Percentiles rank a stretch among this genome's conserved stretches.
Evolutionary conservation across 2,329 filamentous ascomycete genomes (phyloP).

Genomic region (Purpureocillium takamizusanense): DNA sequence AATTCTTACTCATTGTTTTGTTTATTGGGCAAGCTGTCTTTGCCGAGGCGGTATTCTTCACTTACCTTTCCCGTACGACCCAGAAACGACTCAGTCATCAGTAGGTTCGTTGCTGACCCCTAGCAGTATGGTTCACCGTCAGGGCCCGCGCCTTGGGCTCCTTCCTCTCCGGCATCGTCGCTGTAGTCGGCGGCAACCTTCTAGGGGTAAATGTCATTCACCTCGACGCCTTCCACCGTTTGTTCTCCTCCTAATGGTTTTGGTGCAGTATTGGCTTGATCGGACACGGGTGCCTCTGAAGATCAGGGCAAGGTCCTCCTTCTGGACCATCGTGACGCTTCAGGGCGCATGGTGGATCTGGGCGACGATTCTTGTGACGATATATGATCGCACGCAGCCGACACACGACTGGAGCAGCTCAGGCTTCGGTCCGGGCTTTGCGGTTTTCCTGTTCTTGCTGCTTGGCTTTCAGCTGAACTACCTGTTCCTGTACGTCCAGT

Average conservation of each 20-base stretch:
- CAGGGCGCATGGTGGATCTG: conserved; percentile 68
- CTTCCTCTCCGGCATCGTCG: conserved; percentile 60
- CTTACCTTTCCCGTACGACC: conserved; percentile 38
- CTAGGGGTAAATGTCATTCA: conserved; percentile 40
- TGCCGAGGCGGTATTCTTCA: conserved; percentile 64
- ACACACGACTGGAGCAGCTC: conserved; percentile 56
- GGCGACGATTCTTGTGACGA: conserved; percentile 56
- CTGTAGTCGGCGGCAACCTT: conserved; percentile 55
- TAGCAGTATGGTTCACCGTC: conserved; percentile 57
- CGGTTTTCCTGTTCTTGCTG: conserved; percentile 58
- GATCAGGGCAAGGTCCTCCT: conserved; percentile 43
- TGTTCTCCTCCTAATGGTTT: background rate
- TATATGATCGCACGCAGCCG: conserved; percentile 46
- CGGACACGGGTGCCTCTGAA: conserved; percentile 44
- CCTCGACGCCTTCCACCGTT: no score
- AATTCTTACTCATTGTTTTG: conserved; percentile 55
- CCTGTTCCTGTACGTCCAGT: conserved; percentile 48
- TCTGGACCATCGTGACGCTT: conserved; percentile 41
- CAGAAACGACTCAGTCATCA: no score
- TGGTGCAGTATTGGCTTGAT: conserved; percentile 44
- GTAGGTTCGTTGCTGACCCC: no score
- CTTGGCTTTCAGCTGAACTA: conserved; percentile 66
- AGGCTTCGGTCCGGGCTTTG: conserved; percentile 59
- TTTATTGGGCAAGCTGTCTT: conserved; percentile 66
- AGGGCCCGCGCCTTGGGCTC: conserved; percentile 61